Evolutionary conservation across 2,329 filamentous ascomycete genomes (phyloP), one percentile per base, ranked within the genome.

Genomic region (Mycosphaerella arachidis): DNA sequence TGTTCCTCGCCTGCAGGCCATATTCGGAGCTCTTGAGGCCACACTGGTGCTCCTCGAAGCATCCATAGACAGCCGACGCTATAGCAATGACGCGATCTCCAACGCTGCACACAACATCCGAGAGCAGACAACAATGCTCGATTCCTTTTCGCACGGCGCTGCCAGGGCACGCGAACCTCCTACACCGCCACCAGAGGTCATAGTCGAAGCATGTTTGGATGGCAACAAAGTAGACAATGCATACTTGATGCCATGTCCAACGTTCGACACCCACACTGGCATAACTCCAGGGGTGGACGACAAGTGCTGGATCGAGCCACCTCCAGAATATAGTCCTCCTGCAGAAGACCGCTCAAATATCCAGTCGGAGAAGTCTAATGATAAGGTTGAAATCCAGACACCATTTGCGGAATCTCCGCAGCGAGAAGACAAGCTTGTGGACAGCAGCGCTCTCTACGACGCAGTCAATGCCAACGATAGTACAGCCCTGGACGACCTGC

Each of bases 271-370:
- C n/a, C 33, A 57, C 27, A 68, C 65, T 12, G 68, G 66, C 37
- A 62, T 67, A 20, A 70, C 64, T 2, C 67, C 68, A 37, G 55
- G 48, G 2, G 53, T 62, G 6, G 68, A 70, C 56, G 50, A 61
- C 6, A 63, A 55, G 55, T 64, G 59, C 51, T 71, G 67, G 67
- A 63, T 67, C 43, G 68, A 71, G 33, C 69, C 69, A 48, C 69
- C 69, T 24, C 69, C 69, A n/a, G 63, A 70, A 48, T 70, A 70
- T 55, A 67, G 63, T 18, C 67, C 68, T 24, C 62, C 66, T 6
- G 48, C 58, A 5, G 54, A 31, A 18, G 31, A 35, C 6, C 55
- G 55, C 9, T 53, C 60, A 27, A 40, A 51, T 1, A 33, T 58
- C 1, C 30, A 61, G 20, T 37, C 53, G 30, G 61, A 66, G 30